Conservation (phyloP, 106 monocot species). For the Narthecium ossifragum region DNA sequence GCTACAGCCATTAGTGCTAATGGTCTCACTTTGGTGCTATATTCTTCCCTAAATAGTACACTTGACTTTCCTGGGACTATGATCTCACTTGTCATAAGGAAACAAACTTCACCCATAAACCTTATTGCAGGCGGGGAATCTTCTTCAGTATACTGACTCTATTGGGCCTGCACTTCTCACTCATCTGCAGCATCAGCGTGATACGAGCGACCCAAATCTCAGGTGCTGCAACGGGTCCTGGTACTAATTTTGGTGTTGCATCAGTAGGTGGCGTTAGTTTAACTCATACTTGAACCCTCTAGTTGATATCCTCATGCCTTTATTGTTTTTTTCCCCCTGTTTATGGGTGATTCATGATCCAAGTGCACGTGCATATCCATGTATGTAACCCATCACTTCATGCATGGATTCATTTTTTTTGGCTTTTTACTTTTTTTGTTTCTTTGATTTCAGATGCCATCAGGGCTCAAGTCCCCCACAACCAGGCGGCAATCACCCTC, state of each 20-base stretch:
- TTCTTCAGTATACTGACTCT: slow-evolving; percentile 84
- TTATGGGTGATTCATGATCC: no score
- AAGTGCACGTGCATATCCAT: no score
- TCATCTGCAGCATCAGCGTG: slow-evolving; percentile 48
- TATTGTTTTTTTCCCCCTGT: not conserved
- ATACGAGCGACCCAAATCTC: slow-evolving; percentile 53
- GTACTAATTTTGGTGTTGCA: slow-evolving; percentile 62
- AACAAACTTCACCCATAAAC: no score
- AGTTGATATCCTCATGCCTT: not conserved
- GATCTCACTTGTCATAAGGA: no score
- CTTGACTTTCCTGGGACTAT: no score
- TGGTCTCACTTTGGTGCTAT: no score
- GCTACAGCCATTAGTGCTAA: no score
- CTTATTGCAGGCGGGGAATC: slow-evolving; percentile 67
- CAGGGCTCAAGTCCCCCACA: slow-evolving; percentile 44
- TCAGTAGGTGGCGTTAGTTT: slow-evolving; percentile 65
- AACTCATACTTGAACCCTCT: no score
- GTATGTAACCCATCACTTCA: no score
- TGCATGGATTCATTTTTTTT: no score
- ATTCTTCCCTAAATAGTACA: no score
- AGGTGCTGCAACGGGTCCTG: slow-evolving; percentile 38
- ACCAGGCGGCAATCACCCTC: slow-evolving; percentile 16
- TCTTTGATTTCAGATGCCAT: slow-evolving; percentile 29
- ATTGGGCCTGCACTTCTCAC: slow-evolving; percentile 72
- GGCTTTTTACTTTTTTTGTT: not conserved